Conservation (phyloP, 2,329 filamentous ascomycete genomes). For the Verticillium nonalfalfae region DNA sequence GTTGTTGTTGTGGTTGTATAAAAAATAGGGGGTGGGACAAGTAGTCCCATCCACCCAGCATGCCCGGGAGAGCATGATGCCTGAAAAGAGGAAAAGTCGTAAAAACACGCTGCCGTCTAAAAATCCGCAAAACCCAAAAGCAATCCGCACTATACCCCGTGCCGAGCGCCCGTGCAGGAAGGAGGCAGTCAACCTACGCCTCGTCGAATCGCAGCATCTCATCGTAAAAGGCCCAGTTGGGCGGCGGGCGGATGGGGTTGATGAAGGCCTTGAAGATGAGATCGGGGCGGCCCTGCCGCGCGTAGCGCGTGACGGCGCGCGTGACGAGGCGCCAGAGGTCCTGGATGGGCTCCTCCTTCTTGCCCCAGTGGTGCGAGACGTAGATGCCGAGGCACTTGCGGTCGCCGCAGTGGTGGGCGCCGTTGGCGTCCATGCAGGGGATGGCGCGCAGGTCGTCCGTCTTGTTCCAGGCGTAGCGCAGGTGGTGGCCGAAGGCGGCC, state of each 20-base stretch:
- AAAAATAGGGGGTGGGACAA: too few relatives aligned
- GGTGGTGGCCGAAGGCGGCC: constrained; percentile 17
- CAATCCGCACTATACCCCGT: too few relatives aligned
- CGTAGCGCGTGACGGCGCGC: constrained; percentile 2
- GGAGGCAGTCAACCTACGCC: too few relatives aligned
- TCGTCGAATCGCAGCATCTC: too few relatives aligned
- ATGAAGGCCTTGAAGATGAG: constrained; percentile 2
- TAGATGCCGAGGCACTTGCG: constrained; percentile 16
- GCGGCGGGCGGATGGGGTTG: neutral
- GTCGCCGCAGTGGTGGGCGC: constrained; percentile 14
- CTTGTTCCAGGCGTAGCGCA: constrained; percentile 17
- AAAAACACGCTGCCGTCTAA: too few relatives aligned
- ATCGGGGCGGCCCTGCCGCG: neutral
- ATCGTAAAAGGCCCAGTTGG: too few relatives aligned
- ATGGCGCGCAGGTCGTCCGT: constrained; percentile 13
- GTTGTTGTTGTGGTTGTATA: too few relatives aligned
- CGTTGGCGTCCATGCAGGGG: constrained; percentile 18
- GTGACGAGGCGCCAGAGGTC: constrained; percentile 11
- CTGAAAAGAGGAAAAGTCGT: too few relatives aligned
- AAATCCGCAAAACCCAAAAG: too few relatives aligned
- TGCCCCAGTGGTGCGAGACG: constrained; percentile 17
- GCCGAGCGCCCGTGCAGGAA: too few relatives aligned
- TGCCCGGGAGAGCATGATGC: too few relatives aligned
- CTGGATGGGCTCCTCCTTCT: constrained; percentile 12
- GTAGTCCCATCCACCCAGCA: too few relatives aligned